phyloP scores from a whole-genome alignment of 352 stramenopile species.

The Plasmopara muralis region DNA sequence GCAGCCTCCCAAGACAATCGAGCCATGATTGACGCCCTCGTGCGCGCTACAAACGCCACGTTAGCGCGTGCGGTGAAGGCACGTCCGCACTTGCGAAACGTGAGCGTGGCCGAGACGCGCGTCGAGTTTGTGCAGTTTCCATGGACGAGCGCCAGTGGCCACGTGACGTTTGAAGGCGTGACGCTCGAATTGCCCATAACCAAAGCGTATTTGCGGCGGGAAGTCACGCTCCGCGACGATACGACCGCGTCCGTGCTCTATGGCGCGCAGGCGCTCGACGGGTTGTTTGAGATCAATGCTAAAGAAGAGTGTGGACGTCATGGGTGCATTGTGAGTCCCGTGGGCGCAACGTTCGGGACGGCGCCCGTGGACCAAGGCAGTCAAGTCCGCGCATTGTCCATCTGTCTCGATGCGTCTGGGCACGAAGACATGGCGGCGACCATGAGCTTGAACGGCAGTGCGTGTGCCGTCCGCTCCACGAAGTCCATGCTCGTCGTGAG shows the following conservation, averaged over 20 bases:
- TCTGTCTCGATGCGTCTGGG: conserved; percentile 30
- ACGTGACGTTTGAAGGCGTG: conserved; percentile 32
- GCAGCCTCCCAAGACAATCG: conserved; percentile 11
- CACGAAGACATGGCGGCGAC: conserved; percentile 31
- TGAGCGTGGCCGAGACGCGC: conserved; percentile 24
- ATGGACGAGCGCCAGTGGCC: conserved; percentile 19
- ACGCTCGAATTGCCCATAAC: conserved; percentile 42
- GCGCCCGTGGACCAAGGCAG: conserved; percentile 35
- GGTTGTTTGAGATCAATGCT: conserved; percentile 46
- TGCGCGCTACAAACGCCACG: conserved; percentile 21
- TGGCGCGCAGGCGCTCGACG: conserved; percentile 13
- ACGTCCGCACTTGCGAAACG: conserved; percentile 23
- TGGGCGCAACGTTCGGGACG: conserved; percentile 21
- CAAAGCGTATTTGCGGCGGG: conserved; percentile 28
- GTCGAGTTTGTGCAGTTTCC: conserved; percentile 31
- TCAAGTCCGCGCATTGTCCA: conserved; percentile 38
- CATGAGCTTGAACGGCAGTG: conserved; percentile 18
- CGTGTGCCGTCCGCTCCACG: conserved; percentile 24
- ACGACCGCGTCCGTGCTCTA: conserved; percentile 33
- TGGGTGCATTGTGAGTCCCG: conserved; percentile 39
- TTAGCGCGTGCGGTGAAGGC: conserved; percentile 21
- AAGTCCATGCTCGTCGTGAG: conserved; percentile 45
- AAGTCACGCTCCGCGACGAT: conserved; percentile 23
- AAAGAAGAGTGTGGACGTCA: conserved; percentile 49
- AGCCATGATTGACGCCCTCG: conserved; percentile 18